These are phyloP conservation scores for Candida freyschussii DNA, from an alignment of 1,139 yeast species.

Conservation along the genomic window DNA sequence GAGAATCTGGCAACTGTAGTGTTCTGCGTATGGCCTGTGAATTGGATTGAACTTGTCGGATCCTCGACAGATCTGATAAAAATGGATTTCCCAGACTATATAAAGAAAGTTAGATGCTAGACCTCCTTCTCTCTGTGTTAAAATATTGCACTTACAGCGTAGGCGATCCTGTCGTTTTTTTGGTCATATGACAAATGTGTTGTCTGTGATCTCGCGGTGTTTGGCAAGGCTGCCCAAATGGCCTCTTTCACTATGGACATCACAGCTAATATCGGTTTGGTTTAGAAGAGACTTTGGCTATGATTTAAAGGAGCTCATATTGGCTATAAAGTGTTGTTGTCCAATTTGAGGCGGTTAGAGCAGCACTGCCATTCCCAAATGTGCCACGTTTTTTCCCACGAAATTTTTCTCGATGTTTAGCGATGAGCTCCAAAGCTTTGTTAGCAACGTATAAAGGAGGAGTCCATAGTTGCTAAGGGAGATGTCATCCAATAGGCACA, in stretches of 20 bases:
- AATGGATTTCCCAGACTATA: slow-evolving; percentile 67
- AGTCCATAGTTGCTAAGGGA: too few relatives aligned
- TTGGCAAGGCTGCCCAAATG: slow-evolving; percentile 65
- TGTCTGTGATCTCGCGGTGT: slow-evolving; percentile 65
- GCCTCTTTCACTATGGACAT: slow-evolving; percentile 20
- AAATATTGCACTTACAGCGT: slow-evolving; percentile 37
- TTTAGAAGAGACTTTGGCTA: too few relatives aligned
- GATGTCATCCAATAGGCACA: slow-evolving; percentile 78
- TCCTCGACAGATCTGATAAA: slow-evolving; percentile 60
- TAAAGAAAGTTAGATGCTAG: neutral
- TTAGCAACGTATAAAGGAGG: too few relatives aligned
- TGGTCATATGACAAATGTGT: slow-evolving; percentile 73
- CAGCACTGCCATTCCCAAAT: neutral
- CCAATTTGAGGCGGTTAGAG: neutral
- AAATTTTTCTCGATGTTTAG: too few relatives aligned
- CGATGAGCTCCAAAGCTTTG: too few relatives aligned
- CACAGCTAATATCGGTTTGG: too few relatives aligned
- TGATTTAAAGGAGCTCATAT: too few relatives aligned
- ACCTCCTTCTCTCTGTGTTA: too few relatives aligned
- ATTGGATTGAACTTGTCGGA: slow-evolving; percentile 52
- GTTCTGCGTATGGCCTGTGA: slow-evolving; percentile 60
- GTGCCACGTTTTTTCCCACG: too few relatives aligned
- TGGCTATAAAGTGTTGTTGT: too few relatives aligned
- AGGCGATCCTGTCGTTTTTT: slow-evolving; percentile 64
- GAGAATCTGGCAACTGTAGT: slow-evolving; percentile 84